Evolutionary conservation across 805 yeast genomes (phyloP).

Genomic region (Aciculoconidium aculeatum): DNA sequence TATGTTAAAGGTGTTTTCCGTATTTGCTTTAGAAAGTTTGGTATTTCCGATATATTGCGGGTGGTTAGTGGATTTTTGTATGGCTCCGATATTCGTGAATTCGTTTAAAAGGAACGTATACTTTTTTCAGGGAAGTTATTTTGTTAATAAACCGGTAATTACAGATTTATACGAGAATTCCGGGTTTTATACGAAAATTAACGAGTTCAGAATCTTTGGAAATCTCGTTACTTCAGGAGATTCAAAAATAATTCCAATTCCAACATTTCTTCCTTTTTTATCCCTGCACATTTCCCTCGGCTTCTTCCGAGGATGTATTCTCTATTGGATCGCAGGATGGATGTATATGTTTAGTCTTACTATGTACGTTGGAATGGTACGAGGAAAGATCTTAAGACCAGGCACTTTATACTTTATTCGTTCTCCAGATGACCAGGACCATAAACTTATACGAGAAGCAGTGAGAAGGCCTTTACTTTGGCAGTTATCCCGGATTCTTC

Average conservation of each 20-base stretch:
- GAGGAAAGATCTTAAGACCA: constrained; percentile 66
- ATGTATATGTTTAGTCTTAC: constrained; percentile 85
- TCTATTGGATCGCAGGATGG: constrained; percentile 72
- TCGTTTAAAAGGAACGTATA: no score
- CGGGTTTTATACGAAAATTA: constrained; percentile 8
- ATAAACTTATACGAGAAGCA: constrained; percentile 82
- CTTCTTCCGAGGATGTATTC: no score
- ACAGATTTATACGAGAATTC: no score
- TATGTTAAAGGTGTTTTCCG: constrained; percentile 66
- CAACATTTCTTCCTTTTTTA: no score
- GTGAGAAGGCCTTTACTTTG: constrained; percentile 66
- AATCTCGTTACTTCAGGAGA: no score
- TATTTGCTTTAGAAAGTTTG: constrained; percentile 76
- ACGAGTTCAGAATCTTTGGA: no score
- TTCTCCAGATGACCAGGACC: constrained; percentile 91
- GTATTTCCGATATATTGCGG: constrained; percentile 89
- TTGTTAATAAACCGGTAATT: no score
- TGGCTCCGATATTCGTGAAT: constrained; percentile 47
- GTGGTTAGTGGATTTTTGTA: constrained; percentile 59
- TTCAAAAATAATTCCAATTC: no score
- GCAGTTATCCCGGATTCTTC: constrained; percentile 66
- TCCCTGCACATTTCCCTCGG: no score
- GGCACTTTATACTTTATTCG: constrained; percentile 90
- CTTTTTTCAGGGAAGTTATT: no score
- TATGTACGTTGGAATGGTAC: constrained; percentile 75